Conservation (phyloP, 1,284 basidiomycete species). For the Trametes sp. region DNA sequence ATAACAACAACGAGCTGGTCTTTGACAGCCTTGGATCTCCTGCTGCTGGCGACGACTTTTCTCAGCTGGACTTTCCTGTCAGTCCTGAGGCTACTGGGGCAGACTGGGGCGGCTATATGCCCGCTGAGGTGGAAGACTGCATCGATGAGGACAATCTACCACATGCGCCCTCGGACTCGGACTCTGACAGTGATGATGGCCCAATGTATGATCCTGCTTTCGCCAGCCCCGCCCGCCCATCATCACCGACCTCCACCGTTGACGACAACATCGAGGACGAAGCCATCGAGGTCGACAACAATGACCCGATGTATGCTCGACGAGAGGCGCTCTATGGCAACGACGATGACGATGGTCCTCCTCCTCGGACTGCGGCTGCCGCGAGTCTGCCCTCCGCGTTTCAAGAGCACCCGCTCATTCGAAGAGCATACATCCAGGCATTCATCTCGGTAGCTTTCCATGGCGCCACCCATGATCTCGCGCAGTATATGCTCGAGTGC, state of each 20-base stretch:
- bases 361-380: too few species aligned
- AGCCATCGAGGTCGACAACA: not conserved
- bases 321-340: not conserved
- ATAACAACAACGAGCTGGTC: too few species aligned
- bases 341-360: not conserved
- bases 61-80: too few species aligned
- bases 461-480: conserved; percentile 1
- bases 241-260: not conserved
- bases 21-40: too few species aligned
- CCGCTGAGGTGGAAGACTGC: not conserved
- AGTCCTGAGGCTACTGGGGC: too few species aligned
- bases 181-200: not conserved
- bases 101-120: not conserved
- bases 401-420: not conserved
- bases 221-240: not conserved
- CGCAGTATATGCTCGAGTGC: not conserved
- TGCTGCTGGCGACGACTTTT: too few species aligned
- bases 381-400: not conserved
- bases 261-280: not conserved
- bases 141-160: not conserved
- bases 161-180: not conserved
- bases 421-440: conserved; percentile 1
- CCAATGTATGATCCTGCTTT: not conserved
- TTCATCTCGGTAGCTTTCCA: conserved; percentile 8
- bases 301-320: not conserved